phyloP scores from a whole-genome alignment of 2,329 filamentous ascomycete species.

The Colletotrichum trifolii region DNA sequence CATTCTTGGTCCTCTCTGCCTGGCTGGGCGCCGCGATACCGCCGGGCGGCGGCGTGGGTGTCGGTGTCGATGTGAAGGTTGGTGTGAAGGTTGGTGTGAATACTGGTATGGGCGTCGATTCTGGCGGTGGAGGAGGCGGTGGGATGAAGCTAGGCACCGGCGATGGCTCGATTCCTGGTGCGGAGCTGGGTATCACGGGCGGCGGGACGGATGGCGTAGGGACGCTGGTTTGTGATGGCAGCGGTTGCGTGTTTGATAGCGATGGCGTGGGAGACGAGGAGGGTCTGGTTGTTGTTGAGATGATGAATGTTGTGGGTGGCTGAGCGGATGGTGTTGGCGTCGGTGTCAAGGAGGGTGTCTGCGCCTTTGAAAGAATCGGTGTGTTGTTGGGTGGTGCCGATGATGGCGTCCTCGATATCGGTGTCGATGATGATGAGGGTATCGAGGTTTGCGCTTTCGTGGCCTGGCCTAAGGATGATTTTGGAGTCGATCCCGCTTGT shows the following conservation, averaged over 20 bases:
- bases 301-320: slow-evolving; percentile 29
- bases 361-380: not conserved
- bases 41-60: slow-evolving; percentile 9
- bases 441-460: slow-evolving; percentile 1
- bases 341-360: slow-evolving; percentile 1
- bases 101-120: not conserved
- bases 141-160: slow-evolving; percentile 15
- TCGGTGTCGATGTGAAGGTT: slow-evolving; percentile 1
- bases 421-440: not conserved
- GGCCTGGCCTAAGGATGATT: slow-evolving; percentile 9
- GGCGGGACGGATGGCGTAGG: slow-evolving; percentile 9
- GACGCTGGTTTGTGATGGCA: slow-evolving; percentile 18
- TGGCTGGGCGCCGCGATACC: slow-evolving; percentile 27
- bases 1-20: slow-evolving; percentile 10
- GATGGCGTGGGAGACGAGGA: slow-evolving; percentile 16
- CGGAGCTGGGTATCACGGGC: not conserved
- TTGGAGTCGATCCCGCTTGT: slow-evolving; percentile 14
- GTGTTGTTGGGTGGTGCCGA: slow-evolving; percentile 6
- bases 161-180: slow-evolving; percentile 1
- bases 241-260: slow-evolving; percentile 9
- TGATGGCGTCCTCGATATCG: slow-evolving; percentile 8
- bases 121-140: not conserved
- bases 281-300: slow-evolving; percentile 16
- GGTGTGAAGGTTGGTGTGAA: not conserved
- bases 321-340: slow-evolving; percentile 5